Conservation (phyloP, 202 grass and related monocot genomes). For the Carex sylvatica region DNA sequence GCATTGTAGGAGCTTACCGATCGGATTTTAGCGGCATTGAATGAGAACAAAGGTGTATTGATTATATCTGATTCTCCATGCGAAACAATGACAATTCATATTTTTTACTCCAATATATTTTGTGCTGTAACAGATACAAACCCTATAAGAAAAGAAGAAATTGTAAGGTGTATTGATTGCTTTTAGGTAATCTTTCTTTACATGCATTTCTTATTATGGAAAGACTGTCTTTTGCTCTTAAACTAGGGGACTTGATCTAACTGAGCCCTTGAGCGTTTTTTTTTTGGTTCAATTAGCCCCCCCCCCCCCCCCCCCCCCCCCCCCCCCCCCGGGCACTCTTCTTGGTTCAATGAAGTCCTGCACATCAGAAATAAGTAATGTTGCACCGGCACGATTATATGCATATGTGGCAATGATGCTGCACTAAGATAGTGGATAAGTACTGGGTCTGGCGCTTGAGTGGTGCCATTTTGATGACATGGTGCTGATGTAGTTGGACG, state of each 20-base stretch:
- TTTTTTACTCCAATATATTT: background rate
- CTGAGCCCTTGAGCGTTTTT: background rate
- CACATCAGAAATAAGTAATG: background rate
- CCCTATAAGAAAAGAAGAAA: background rate
- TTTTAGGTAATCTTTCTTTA: background rate
- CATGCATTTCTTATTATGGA: background rate
- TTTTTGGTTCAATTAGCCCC: background rate
- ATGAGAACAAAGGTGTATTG: constrained; percentile 4
- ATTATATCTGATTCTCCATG: background rate
- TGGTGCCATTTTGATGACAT: background rate
- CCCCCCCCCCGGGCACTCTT: too few species aligned
- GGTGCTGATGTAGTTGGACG: background rate
- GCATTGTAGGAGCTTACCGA: constrained; percentile 13
- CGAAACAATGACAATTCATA: background rate
- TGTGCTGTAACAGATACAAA: background rate
- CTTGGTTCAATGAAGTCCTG: background rate
- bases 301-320: too few species aligned
- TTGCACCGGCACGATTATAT: background rate
- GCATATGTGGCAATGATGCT: background rate
- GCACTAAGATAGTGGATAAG: background rate
- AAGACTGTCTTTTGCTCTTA: background rate
- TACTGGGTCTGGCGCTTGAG: background rate
- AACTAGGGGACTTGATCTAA: background rate
- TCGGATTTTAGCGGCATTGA: background rate
- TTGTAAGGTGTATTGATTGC: constrained; percentile 12